These are phyloP conservation scores for Aechmea fasciata DNA, from an alignment of 176 grass and related monocot genomes.

Conservation along the genomic window DNA sequence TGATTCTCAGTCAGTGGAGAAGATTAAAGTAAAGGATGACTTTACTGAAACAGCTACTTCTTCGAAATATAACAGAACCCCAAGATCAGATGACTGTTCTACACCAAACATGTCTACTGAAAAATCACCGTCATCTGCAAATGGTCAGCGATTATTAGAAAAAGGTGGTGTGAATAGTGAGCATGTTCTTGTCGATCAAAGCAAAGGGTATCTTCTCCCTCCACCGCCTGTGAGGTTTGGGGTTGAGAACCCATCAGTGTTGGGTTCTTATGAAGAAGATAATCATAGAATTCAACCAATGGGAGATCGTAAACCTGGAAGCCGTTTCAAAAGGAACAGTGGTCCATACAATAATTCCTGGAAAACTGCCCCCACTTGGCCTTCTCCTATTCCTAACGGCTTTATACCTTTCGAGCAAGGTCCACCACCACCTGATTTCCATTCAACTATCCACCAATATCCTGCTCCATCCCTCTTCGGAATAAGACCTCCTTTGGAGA, in stretches of 20 bases:
- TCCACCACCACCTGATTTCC: slow-evolving; percentile 27
- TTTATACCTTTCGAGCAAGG: slow-evolving; percentile 31
- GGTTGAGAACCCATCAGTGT: slow-evolving; percentile 15
- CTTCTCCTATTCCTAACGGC: slow-evolving; percentile 28
- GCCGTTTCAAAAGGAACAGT: slow-evolving; percentile 20
- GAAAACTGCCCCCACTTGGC: slow-evolving; percentile 26
- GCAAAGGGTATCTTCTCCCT: slow-evolving; percentile 9
- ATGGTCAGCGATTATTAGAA: slow-evolving; percentile 19
- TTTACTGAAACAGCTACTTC: slow-evolving; percentile 15
- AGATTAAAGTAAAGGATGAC: slow-evolving; percentile 5
- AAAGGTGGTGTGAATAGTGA: slow-evolving; percentile 6
- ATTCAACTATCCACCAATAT: slow-evolving; percentile 23
- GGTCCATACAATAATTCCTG: slow-evolving; percentile 23
- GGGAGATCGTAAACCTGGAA: slow-evolving; percentile 22
- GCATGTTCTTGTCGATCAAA: background rate
- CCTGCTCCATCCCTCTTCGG: slow-evolving; percentile 24
- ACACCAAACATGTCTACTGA: slow-evolving; percentile 21
- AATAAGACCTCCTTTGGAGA: slow-evolving; percentile 23
- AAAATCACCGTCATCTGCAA: slow-evolving; percentile 17
- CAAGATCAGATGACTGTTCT: slow-evolving; percentile 23
- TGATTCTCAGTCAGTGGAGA: slow-evolving; percentile 15
- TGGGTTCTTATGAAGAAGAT: slow-evolving; percentile 36
- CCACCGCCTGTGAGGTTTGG: slow-evolving; percentile 18
- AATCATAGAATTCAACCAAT: slow-evolving; percentile 5
- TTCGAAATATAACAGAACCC: slow-evolving; percentile 28